Evolutionary conservation across 768 basidiomycete genomes (phyloP).

Genomic region (Agaricus blazei): DNA sequence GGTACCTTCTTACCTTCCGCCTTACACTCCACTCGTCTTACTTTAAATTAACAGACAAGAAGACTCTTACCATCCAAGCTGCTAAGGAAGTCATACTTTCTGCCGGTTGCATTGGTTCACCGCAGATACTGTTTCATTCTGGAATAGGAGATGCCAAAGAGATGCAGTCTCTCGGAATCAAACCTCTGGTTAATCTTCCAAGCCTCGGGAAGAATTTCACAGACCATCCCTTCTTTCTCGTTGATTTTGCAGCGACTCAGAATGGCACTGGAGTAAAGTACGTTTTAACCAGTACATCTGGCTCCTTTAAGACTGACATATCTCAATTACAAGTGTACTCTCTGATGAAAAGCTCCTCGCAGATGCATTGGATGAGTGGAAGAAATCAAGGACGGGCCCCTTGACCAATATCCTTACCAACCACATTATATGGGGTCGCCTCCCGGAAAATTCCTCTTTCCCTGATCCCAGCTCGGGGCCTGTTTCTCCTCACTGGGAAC

Average conservation of each 20-base stretch:
- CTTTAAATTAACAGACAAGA: background rate
- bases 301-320: background rate
- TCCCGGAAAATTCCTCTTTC: conserved; percentile 10
- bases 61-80: background rate
- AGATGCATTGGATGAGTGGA: conserved; percentile 12
- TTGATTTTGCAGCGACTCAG: no score
- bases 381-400: conserved; percentile 11
- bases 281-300: background rate
- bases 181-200: conserved; percentile 17
- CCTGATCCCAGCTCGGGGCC: conserved; percentile 19
- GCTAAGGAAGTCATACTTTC: conserved; percentile 12
- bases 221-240: conserved; percentile 19
- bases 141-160: conserved; percentile 14
- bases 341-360: conserved; percentile 4
- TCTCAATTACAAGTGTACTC: background rate
- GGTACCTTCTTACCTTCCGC: background rate
- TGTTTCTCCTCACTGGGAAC: conserved; percentile 18
- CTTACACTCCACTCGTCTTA: background rate
- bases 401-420: conserved; percentile 7
- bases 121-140: conserved; percentile 13
- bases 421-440: conserved; percentile 17
- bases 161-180: conserved; percentile 14
- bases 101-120: conserved; percentile 11
- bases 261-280: no score
- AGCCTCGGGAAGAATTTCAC: conserved; percentile 13